phyloP scores from a whole-genome alignment of 306 rosid genomes.

The Gleditsia sinensis region DNA sequence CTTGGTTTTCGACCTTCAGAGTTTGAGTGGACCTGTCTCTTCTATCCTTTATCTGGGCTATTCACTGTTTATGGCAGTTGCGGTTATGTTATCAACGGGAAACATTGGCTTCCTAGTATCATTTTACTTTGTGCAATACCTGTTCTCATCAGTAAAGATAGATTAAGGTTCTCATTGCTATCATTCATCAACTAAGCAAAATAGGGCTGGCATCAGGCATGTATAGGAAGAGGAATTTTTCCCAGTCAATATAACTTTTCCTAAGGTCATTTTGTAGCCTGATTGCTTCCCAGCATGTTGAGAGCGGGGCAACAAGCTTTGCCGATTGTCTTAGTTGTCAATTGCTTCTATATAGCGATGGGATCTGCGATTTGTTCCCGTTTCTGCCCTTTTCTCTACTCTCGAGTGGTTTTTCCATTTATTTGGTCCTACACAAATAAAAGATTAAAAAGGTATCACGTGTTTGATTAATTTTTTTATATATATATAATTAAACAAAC shows the following conservation, averaged over 20 bases:
- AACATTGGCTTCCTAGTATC: slow-evolving; percentile 87
- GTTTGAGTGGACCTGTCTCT: slow-evolving; percentile 95
- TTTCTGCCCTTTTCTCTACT: slow-evolving; percentile 9
- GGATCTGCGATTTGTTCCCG: slow-evolving; percentile 45
- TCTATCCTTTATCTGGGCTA: slow-evolving; percentile 89
- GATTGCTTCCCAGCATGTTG: slow-evolving; percentile 36
- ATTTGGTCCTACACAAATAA: too few species aligned
- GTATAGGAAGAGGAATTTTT: slow-evolving; percentile 41
- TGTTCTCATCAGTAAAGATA: slow-evolving; percentile 92
- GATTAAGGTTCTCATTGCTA: slow-evolving; percentile 51
- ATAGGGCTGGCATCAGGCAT: slow-evolving; percentile 3
- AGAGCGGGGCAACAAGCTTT: slow-evolving; percentile 41
- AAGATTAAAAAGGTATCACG: too few species aligned
- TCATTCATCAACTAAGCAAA: slow-evolving; percentile 41
- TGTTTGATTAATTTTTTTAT: too few species aligned
- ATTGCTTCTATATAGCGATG: slow-evolving; percentile 28
- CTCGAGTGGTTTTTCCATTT: slow-evolving; percentile 23
- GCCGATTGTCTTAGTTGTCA: slow-evolving; percentile 35
- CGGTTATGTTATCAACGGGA: slow-evolving; percentile 92
- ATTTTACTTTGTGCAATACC: slow-evolving; percentile 92
- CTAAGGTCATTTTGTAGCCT: slow-evolving; percentile 47
- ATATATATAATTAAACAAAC: too few species aligned
- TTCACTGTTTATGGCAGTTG: slow-evolving; percentile 89
- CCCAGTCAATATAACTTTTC: slow-evolving; percentile 39
- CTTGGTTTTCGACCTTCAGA: slow-evolving; percentile 91